Conservation (phyloP, 441 rosid species). For the Pelargonium citronellum region DNA sequence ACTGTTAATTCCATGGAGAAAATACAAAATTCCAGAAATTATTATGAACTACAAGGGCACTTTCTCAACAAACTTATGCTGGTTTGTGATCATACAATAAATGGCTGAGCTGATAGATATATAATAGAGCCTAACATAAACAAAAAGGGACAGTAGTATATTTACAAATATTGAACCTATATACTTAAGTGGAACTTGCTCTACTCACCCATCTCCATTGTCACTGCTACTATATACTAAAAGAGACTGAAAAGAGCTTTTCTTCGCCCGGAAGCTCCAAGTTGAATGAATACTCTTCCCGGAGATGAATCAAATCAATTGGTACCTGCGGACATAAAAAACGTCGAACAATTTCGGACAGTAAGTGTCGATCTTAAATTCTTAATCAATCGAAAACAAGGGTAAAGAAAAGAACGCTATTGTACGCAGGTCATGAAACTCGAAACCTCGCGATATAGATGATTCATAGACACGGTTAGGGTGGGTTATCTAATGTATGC, state of each 20-base stretch:
- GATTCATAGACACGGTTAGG: not conserved
- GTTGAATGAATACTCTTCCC: not conserved
- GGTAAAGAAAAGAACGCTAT: not conserved
- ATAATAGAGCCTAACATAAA: no score
- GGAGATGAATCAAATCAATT: not conserved
- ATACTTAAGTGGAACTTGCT: not conserved
- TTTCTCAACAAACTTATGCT: not conserved
- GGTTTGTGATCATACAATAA: not conserved
- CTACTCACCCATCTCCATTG: not conserved
- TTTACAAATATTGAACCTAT: constrained; percentile 2
- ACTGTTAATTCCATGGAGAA: not conserved
- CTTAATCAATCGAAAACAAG: no score
- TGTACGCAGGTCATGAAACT: not conserved
- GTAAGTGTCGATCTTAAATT: not conserved
- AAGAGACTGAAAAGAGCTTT: not conserved
- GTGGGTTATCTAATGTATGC: not conserved
- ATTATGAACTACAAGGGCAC: not conserved
- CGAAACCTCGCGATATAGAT: not conserved
- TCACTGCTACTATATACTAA: not conserved
- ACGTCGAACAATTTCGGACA: not conserved
- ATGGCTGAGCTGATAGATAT: no score
- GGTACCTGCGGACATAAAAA: not conserved
- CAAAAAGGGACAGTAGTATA: not conserved
- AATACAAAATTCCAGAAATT: not conserved
- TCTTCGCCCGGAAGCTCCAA: not conserved